phyloP scores from a whole-genome alignment of 495 filamentous ascomycete species.

The Penicillium bovifimosum region DNA sequence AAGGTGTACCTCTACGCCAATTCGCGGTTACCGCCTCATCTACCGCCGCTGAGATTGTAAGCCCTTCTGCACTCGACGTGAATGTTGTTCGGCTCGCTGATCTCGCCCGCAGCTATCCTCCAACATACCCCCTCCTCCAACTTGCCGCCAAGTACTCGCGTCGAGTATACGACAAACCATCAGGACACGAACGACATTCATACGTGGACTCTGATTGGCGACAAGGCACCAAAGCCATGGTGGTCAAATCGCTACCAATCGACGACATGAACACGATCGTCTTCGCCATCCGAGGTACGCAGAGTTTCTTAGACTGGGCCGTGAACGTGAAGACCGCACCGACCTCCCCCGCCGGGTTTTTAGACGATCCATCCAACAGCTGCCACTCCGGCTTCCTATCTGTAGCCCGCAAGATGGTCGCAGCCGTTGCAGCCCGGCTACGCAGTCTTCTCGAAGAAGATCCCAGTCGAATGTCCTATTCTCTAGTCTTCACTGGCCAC shows the following conservation, averaged over 20 bases:
- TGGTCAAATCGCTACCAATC: constrained; percentile 69
- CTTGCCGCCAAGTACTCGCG: constrained; percentile 71
- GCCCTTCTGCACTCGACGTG: constrained; percentile 10
- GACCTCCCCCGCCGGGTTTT: constrained; percentile 54
- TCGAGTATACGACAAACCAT: constrained; percentile 61
- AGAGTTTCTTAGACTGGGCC: constrained; percentile 77
- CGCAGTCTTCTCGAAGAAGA: constrained; percentile 63
- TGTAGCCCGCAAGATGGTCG: constrained; percentile 70
- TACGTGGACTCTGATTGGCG: constrained; percentile 65
- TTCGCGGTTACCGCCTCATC: constrained; percentile 60
- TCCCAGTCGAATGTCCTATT: constrained; percentile 58
- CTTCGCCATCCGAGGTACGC: constrained; percentile 72
- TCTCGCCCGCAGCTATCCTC: constrained; percentile 46
- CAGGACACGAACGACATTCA: constrained; percentile 51
- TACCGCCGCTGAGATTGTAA: constrained; percentile 61
- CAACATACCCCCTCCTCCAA: constrained; percentile 65
- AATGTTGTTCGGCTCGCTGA: constrained; percentile 11
- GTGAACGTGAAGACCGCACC: constrained; percentile 69
- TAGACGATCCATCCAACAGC: constrained; percentile 69
- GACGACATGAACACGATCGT: constrained; percentile 72
- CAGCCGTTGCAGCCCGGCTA: constrained; percentile 62
- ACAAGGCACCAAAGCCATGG: constrained; percentile 74
- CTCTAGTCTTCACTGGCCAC: constrained; percentile 76
- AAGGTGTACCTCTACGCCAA: constrained; percentile 77
- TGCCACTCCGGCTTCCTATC: constrained; percentile 75